Percentiles rank a stretch among this genome's conserved stretches.
Conservation (phyloP, 2,329 filamentous ascomycete genomes). For the Waltergamsia citrina region DNA sequence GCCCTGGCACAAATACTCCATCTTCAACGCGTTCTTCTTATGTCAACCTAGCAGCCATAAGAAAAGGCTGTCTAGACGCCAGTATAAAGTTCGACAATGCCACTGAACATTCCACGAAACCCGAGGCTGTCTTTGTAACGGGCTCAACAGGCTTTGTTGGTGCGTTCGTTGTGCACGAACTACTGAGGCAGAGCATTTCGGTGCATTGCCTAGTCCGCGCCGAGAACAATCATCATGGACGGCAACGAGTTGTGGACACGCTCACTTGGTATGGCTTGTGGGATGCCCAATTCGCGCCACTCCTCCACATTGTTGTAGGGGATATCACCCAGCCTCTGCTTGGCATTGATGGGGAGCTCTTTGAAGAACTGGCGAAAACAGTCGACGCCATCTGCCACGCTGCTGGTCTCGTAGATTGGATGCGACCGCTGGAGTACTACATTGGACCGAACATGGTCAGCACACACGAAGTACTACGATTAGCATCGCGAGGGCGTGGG, state of each 20-base stretch:
- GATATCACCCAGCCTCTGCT: slow-evolving; percentile 6
- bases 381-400: slow-evolving; percentile 9
- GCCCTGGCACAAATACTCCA: background rate
- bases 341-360: slow-evolving; percentile 2
- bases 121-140: slow-evolving; percentile 4
- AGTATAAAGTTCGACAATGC: slow-evolving; percentile 4
- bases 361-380: slow-evolving; percentile 3
- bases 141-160: slow-evolving; percentile 9
- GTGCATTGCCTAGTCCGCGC: slow-evolving; percentile 6
- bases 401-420: slow-evolving; percentile 9
- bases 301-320: slow-evolving; percentile 7
- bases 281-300: slow-evolving; percentile 1
- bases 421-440: slow-evolving; percentile 9
- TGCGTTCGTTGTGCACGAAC: slow-evolving; percentile 7
- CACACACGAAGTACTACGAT: slow-evolving; percentile 8
- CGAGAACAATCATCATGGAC: background rate
- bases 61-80: slow-evolving; percentile 5
- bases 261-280: slow-evolving; percentile 7
- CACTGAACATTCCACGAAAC: background rate
- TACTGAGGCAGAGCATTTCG: slow-evolving; percentile 7
- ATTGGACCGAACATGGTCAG: slow-evolving; percentile 9
- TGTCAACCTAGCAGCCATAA: slow-evolving; percentile 3
- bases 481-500: slow-evolving; percentile 6
- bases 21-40: background rate
- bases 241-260: slow-evolving; percentile 3